A percentile compares a stretch with the other conserved stretches of the same genome.
phyloP scores from a whole-genome alignment of 352 stramenopile species.

The Blastocystis sp. region DNA sequence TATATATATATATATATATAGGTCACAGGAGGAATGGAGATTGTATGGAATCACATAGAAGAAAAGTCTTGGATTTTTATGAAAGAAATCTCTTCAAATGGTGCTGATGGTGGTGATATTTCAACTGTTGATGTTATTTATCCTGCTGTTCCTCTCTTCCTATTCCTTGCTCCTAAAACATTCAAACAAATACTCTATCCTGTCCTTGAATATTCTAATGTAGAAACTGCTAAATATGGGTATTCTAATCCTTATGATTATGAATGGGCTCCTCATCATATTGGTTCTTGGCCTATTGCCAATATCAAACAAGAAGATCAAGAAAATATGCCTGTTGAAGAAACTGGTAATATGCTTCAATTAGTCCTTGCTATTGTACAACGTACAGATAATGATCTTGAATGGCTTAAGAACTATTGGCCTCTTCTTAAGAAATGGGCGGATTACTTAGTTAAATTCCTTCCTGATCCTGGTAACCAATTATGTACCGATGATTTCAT shows the following conservation, averaged over 20 bases:
- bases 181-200: slow-evolving; percentile 35
- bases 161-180: slow-evolving; percentile 6
- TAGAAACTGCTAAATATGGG: slow-evolving; percentile 2
- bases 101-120: slow-evolving; percentile 37
- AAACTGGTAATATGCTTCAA: slow-evolving; percentile 40
- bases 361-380: slow-evolving; percentile 24
- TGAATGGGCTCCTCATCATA: slow-evolving; percentile 32
- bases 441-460: too few relatives aligned
- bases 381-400: neutral
- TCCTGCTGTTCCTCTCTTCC: slow-evolving; percentile 22
- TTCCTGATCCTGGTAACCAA: slow-evolving; percentile 37
- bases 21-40: slow-evolving; percentile 8
- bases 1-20: too few relatives aligned
- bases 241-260: slow-evolving; percentile 3
- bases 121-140: slow-evolving; percentile 39
- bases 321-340: slow-evolving; percentile 40
- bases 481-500: slow-evolving; percentile 40
- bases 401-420: slow-evolving; percentile 1
- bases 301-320: slow-evolving; percentile 21
- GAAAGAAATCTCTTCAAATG: slow-evolving; percentile 41
- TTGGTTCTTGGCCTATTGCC: slow-evolving; percentile 31
- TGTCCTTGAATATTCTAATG: slow-evolving; percentile 34
- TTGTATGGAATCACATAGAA: slow-evolving; percentile 7
- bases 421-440: slow-evolving; percentile 24
- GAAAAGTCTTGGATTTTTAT: slow-evolving; percentile 27